These are phyloP conservation scores for Pseudomonodictys pantanalensis DNA, from an alignment of 495 filamentous ascomycete genomes.

Conservation along the genomic window DNA sequence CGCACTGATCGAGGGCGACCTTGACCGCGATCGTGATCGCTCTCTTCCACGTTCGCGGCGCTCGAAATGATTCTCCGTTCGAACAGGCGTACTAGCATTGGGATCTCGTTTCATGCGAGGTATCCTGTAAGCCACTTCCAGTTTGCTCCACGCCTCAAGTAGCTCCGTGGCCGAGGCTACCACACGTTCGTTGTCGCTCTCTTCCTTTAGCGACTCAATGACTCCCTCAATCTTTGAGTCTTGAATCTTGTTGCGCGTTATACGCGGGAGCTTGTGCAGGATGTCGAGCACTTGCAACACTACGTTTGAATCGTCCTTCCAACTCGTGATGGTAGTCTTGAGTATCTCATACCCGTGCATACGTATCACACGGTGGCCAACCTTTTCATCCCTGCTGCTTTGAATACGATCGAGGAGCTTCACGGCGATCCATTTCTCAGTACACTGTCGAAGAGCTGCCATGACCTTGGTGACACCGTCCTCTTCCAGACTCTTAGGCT, in stretches of 20 bases:
- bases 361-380: conserved; percentile 82
- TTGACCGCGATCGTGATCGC: conserved; percentile 52
- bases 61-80: conserved; percentile 63
- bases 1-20: conserved; percentile 46
- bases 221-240: conserved; percentile 93
- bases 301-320: conserved; percentile 84
- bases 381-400: conserved; percentile 81
- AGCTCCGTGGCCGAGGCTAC: conserved; percentile 65
- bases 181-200: conserved; percentile 70
- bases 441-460: conserved; percentile 97
- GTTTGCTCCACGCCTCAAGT: conserved; percentile 79
- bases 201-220: conserved; percentile 64
- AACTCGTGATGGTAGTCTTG: conserved; percentile 76
- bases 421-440: conserved; percentile 98
- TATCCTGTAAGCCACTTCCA: conserved; percentile 93
- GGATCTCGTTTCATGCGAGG: conserved; percentile 71
- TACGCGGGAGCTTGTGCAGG: conserved; percentile 79
- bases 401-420: conserved; percentile 90
- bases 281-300: conserved; percentile 87
- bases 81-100: conserved; percentile 52
- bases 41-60: conserved; percentile 45
- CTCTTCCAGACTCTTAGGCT: conserved; percentile 80
- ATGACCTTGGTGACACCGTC: conserved; percentile 94
- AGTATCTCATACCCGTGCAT: conserved; percentile 98
- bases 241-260: conserved; percentile 95